Conservation (phyloP, 139 green algal species). For the Chlamydomonas eustigma region DNA sequence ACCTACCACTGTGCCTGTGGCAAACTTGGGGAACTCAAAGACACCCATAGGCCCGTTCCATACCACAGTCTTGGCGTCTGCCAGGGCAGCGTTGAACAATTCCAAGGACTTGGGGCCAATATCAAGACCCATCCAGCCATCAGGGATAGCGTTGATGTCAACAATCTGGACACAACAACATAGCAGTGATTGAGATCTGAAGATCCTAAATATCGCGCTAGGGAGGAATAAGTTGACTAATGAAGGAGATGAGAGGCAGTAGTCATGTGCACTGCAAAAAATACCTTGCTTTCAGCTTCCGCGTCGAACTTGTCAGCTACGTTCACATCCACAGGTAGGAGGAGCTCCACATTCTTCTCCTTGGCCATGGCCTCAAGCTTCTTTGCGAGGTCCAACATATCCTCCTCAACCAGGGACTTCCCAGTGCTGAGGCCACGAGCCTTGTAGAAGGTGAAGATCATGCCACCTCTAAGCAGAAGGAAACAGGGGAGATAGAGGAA, state of each 20-base stretch:
- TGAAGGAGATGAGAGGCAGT: background rate
- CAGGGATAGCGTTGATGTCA: slow-evolving; percentile 77
- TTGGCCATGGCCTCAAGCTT: slow-evolving; percentile 81
- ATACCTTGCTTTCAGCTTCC: slow-evolving; percentile 80
- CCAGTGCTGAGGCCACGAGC: slow-evolving; percentile 59
- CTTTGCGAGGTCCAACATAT: slow-evolving; percentile 97
- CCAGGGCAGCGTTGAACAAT: slow-evolving; percentile 77
- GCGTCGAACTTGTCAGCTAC: slow-evolving; percentile 94
- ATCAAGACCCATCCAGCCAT: slow-evolving; percentile 99
- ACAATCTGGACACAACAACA: slow-evolving; percentile 41
- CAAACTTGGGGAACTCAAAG: slow-evolving; percentile 96
- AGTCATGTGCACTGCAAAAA: background rate
- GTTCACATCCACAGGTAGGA: slow-evolving; percentile 94
- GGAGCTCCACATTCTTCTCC: slow-evolving; percentile 88
- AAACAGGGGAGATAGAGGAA: no score
- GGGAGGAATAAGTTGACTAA: no score
- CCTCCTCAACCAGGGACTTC: slow-evolving; percentile 95
- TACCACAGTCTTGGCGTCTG: slow-evolving; percentile 92
- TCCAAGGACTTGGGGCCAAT: slow-evolving; percentile 89
- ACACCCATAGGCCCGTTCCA: slow-evolving; percentile 99
- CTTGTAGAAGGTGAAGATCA: slow-evolving; percentile 99
- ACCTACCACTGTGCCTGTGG: slow-evolving; percentile 77
- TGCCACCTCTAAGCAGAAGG: slow-evolving; percentile 63
- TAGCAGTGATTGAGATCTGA: no score
- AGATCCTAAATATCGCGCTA: no score